These are phyloP conservation scores for Arthrobotrys megalospora DNA, from an alignment of 2,329 filamentous ascomycete species.

Conservation along the genomic window DNA sequence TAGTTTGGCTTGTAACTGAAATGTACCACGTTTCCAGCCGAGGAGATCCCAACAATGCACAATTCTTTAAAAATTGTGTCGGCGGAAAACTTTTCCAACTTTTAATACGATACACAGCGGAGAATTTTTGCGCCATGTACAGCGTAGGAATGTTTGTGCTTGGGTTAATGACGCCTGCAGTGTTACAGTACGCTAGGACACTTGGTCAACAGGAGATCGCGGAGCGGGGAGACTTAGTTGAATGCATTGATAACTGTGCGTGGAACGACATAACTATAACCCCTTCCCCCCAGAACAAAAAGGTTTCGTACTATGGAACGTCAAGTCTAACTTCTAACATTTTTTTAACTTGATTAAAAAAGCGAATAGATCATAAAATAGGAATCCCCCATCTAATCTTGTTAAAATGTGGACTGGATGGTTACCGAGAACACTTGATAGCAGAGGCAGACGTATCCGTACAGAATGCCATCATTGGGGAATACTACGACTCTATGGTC, in stretches of 20 bases:
- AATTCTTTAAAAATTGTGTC: no score
- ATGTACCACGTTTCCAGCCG: neutral
- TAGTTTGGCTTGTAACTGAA: slow-evolving; percentile 22
- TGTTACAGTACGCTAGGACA: neutral
- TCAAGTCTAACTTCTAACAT: neutral
- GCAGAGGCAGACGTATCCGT: neutral
- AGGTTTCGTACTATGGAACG: no score
- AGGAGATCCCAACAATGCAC: no score
- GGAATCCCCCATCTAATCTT: slow-evolving; percentile 17
- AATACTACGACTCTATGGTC: neutral
- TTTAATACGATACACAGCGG: neutral
- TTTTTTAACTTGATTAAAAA: neutral
- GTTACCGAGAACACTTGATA: neutral
- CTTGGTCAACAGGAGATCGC: neutral
- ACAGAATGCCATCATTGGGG: neutral
- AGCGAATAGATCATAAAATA: slow-evolving; percentile 20
- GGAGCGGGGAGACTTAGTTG: neutral
- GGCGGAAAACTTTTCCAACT: no score
- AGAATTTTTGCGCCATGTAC: neutral
- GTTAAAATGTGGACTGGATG: slow-evolving; percentile 5
- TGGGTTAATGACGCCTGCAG: neutral
- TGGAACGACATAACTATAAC: neutral
- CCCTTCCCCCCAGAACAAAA: neutral
- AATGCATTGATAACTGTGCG: slow-evolving; percentile 36
- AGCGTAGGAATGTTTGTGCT: slow-evolving; percentile 2